These are phyloP conservation scores for Suillus clintonianus DNA, from an alignment of 768 basidiomycete genomes.

Conservation along the genomic window DNA sequence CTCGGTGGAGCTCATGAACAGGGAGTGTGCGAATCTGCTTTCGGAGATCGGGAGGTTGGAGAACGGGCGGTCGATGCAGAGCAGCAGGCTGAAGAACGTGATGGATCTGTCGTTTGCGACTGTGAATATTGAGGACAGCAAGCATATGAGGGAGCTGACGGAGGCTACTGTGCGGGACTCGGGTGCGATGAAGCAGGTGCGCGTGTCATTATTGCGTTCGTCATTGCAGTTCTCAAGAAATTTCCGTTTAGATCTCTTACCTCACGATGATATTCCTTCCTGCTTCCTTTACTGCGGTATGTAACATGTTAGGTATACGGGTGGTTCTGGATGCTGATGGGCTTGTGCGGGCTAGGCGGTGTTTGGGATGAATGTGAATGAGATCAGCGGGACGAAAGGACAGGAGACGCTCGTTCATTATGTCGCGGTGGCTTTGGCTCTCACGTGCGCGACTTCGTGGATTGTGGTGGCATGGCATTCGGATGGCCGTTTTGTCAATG, in stretches of 20 bases:
- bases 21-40: conserved; percentile 29
- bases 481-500: conserved; percentile 9
- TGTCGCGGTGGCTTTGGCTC: conserved; percentile 37
- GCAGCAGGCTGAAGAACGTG: conserved; percentile 26
- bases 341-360: too few relatives aligned
- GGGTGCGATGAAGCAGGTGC: conserved; percentile 23
- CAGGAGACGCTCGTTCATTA: conserved; percentile 39
- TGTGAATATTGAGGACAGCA: conserved; percentile 52
- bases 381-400: conserved; percentile 32
- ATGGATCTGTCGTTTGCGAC: conserved; percentile 47
- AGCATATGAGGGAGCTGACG: conserved; percentile 3
- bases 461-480: conserved; percentile 52
- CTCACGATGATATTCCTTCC: conserved; percentile 62
- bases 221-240: conserved; percentile 1
- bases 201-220: not conserved
- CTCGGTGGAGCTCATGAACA: conserved; percentile 6
- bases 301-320: not conserved
- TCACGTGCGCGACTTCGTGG: conserved; percentile 56
- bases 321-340: too few relatives aligned
- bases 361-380: too few relatives aligned
- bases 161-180: conserved; percentile 13
- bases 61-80: conserved; percentile 29
- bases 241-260: conserved; percentile 45
- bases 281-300: conserved; percentile 42
- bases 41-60: conserved; percentile 51